Base-by-base conservation (phyloP, 169 alveolate genomes). In the Cryptosporidium bovis region DNA sequence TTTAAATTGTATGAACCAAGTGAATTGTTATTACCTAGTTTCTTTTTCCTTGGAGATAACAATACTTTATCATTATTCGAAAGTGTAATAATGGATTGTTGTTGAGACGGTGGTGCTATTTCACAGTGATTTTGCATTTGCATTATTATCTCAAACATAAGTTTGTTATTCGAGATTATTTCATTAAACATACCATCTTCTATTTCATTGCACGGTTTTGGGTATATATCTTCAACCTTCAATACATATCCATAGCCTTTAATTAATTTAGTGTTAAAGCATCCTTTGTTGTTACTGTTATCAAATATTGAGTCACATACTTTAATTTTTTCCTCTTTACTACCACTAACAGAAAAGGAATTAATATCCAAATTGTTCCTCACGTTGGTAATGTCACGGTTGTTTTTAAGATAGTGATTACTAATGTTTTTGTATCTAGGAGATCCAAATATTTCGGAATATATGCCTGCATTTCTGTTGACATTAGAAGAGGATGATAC, bases 81-180 rank as follows among this genome's bases (percentile, higher is more conserved):
- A 13, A 51, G 64, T 48, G 82, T 40, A 13, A 66, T 33, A 6
- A 46, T 46, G 16, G 67, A 69, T 18, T 33, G 27, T 34, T 29
- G 51, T 53, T 65, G 67, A 34, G 83, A 69, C 3, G 67, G 67
- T n/a, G 83, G 51, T 10, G 48, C 48, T 40, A 56, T 27, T 34
- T 69, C 83, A 18, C 18, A 50, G 29, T 69, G 83, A 27, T 66
- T 69, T 18, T 56, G 66, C 83, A 69, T 69, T 5, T 69, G 83
- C 27, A 69, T 69, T 31, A 69, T 53, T 29, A 69, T 55, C 24
- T 69, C 83, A 31, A 66, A 69, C 67, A 69, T 69, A 46, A 69
- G 51, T 56, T 69, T 69, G n/a, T 51, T 55, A 55, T 55, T 69
- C 24, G 56, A 69, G 2, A 69, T 40, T n/a, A 46, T 55, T 1